Evolutionary conservation across 768 basidiomycete species (phyloP), one percentile per base, ranked within the genome.

Genomic region (Chalciporus sphaerocephalus): DNA sequence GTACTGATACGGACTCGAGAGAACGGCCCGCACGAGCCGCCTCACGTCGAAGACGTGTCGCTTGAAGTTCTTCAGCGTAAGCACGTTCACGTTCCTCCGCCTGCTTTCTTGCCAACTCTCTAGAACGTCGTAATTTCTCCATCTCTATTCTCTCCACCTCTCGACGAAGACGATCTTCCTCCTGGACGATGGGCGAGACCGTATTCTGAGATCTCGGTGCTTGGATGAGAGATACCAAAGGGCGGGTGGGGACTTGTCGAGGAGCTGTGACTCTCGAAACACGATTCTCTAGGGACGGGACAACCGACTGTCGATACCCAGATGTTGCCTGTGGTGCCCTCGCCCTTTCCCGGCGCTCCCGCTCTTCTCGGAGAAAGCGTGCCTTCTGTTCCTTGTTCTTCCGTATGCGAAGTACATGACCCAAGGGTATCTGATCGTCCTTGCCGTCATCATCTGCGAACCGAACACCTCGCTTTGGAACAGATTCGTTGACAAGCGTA

Each of bases 311-410:
- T 22, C 58, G 64, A 40, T 63, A 57, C 52, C 78, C 78, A 21
- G 23, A 3, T 21, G 49, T 3, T 50, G 24, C 40, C 48, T 54
- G 57, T 44, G 50, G 40, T 24, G 72, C 75, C 39, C 69, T 40
- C 25, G 72, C 75, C 39, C 69, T 64, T 28, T 68, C 66, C 22
- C 83, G 74, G 44, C 72, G 73, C 50, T 78, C 72, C 51, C 77
- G 75, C 54, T 85, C 78, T 61, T 74, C 74, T 36, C 71, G 75
- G 55, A 87, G 69, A 54, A 87, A 85, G 35, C 65, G 75, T 35
- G 80, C 81, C 68, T 85, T 85, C 65, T 85, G 80, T 62, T 83
- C 84, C 35, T 81, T 80, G 55, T 79, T 79, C 71, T 82, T 83
- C 69, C 81, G 83, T 62, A 76, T 76, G 42, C 83, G 81, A 57